Evolutionary conservation across 208 protist species (phyloP), one percentile per base, ranked within the genome.

Genomic region (Crithidia sp.): DNA sequence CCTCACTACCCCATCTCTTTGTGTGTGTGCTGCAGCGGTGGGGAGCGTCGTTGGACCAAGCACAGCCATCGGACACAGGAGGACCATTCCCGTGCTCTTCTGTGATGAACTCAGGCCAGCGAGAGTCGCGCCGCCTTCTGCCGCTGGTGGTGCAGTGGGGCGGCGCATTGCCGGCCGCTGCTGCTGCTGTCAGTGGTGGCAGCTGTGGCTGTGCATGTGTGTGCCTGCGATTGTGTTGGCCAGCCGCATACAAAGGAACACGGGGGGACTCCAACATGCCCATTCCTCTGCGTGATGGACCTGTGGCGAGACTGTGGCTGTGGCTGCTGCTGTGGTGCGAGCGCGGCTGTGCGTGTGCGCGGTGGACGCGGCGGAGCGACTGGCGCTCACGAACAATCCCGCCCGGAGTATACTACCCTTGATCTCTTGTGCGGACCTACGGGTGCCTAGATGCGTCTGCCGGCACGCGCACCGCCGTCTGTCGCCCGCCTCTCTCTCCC

Each of bases 261-360:
- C 52, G 63, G 63, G 50, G 52, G 63, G 52, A 58, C 50, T 58
- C 50, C 54, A 67, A 67, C 57, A 57, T 19, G 57, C 43, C 19
- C 68, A 74, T 74, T 62, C 57, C 68, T 64, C 60, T 36, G 39
- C 68, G 54, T 74, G 68, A 74, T 74, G 68, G 68, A 74, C 36
- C 58, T 75, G 49, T 41, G 53, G 44, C 58, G 54, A 63, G 67
- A 54, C 12, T 19, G 9, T 56, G 52, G 52, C 52, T 8, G 52
- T n/a, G 28, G 28, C 28, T 28, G 28, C 28, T 28, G 28, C 28
- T 28, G 28, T 28, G 28, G 28, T 28, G 28, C 28, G 28, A 28
- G 28, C 28, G 28, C 28, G 28, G 28, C 28, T 28, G 28, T 28
- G 28, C 28, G 28, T 28, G 28, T 28, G 28, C 28, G 28, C 28